phyloP scores from a whole-genome alignment of 495 filamentous ascomycete species.

The Trichoderma reesei region DNA sequence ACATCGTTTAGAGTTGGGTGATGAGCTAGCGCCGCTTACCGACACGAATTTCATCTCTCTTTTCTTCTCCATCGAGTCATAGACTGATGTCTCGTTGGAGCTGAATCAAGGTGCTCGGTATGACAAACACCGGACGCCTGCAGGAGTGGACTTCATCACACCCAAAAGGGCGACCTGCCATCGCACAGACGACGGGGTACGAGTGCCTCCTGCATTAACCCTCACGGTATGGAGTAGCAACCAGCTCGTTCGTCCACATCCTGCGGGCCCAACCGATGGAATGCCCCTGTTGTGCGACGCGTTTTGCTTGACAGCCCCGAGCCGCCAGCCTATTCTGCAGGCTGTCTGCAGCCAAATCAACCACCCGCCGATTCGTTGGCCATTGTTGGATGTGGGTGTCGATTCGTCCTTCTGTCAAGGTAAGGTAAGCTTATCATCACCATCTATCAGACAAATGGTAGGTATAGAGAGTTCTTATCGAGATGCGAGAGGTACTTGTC shows the following conservation, averaged over 20 bases:
- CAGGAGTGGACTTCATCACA: not conserved
- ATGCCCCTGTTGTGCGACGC: not conserved
- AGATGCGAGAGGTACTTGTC: too few species aligned
- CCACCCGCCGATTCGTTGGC: not conserved
- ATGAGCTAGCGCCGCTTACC: not conserved
- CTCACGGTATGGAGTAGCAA: not conserved
- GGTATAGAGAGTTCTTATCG: too few species aligned
- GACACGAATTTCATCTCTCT: not conserved
- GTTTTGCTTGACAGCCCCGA: not conserved
- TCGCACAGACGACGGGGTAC: not conserved
- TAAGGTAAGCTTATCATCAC: not conserved
- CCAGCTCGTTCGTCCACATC: not conserved
- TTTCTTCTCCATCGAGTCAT: not conserved
- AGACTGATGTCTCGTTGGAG: not conserved
- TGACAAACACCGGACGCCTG: conserved; percentile 6
- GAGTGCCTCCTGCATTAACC: conserved; percentile 5
- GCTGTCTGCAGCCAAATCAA: not conserved
- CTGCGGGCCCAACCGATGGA: not conserved
- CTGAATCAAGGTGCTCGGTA: not conserved
- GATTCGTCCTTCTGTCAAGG: too few species aligned
- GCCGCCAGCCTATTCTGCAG: not conserved
- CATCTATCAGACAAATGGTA: too few species aligned
- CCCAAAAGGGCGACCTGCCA: not conserved
- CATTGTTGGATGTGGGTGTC: too few species aligned
- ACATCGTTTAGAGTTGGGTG: not conserved